Conservation (phyloP, 495 filamentous ascomycete genomes). For the Trichocladium uniseriatum region DNA sequence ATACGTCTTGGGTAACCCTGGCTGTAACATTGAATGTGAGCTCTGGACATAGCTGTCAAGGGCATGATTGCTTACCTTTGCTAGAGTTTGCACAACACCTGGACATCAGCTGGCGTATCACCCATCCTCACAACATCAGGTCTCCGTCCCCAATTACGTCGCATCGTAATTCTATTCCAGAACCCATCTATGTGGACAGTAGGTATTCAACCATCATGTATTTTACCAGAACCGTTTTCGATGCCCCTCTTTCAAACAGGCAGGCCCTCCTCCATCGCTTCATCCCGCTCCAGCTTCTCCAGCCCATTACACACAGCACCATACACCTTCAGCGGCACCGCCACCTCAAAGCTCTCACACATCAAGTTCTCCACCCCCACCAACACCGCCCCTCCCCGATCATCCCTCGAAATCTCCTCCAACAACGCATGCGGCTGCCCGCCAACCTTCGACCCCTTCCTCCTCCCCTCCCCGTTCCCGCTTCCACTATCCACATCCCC, state of each 20-base stretch:
- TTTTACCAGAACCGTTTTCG: no score
- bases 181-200: neutral
- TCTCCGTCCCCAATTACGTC: neutral
- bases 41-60: no score
- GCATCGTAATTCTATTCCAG: neutral
- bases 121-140: no score
- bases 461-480: neutral
- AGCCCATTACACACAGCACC: constrained; percentile 49
- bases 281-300: constrained; percentile 41
- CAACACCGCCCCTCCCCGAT: constrained; percentile 56
- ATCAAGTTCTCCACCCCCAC: constrained; percentile 65
- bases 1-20: no score
- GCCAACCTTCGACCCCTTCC: neutral
- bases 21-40: no score
- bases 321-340: constrained; percentile 74
- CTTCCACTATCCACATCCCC: constrained; percentile 8
- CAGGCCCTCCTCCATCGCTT: constrained; percentile 38
- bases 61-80: no score
- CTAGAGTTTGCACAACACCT: no score
- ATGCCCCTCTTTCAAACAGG: constrained; percentile 32
- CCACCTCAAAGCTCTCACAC: constrained; percentile 85
- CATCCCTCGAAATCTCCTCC: constrained; percentile 59
- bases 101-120: no score
- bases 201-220: no score
- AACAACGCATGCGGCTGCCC: constrained; percentile 32